Percentiles rank a stretch among this genome's conserved stretches.
Conservation (phyloP, 768 basidiomycete genomes). For the Lactarius trivialis region DNA sequence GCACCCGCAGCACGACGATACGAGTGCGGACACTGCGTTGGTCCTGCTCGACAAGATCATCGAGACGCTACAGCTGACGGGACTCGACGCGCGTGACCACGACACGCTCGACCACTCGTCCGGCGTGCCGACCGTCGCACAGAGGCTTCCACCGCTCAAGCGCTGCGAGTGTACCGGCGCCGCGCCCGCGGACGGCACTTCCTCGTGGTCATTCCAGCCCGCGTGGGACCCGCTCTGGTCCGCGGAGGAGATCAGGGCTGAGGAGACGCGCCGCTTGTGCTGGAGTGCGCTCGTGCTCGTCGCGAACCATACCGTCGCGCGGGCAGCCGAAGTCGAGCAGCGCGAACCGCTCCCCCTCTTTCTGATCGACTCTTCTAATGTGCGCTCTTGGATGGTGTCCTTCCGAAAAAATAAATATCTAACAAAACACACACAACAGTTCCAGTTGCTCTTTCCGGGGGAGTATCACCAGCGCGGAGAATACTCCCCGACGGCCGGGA, state of each 20-base stretch:
- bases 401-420: not conserved
- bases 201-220: conserved; percentile 43
- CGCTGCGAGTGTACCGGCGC: conserved; percentile 46
- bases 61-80: conserved; percentile 46
- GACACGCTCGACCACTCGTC: conserved; percentile 42
- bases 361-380: conserved; percentile 60
- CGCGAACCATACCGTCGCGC: conserved; percentile 61
- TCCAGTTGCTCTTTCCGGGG: conserved; percentile 64
- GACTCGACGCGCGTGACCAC: conserved; percentile 50
- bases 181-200: conserved; percentile 32
- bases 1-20: conserved; percentile 56
- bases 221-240: conserved; percentile 61
- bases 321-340: conserved; percentile 61
- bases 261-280: conserved; percentile 69
- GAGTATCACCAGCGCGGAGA: conserved; percentile 50
- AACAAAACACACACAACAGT: conserved; percentile 35
- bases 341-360: conserved; percentile 50
- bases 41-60: conserved; percentile 60
- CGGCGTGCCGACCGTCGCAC: conserved; percentile 42
- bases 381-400: too few relatives aligned
- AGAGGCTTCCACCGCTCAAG: conserved; percentile 23
- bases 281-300: conserved; percentile 70
- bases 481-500: conserved; percentile 42
- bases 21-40: conserved; percentile 48
- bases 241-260: conserved; percentile 48